Evolutionary conservation across 805 yeast species (phyloP).

Genomic region (Wickerhamiella brachini): DNA sequence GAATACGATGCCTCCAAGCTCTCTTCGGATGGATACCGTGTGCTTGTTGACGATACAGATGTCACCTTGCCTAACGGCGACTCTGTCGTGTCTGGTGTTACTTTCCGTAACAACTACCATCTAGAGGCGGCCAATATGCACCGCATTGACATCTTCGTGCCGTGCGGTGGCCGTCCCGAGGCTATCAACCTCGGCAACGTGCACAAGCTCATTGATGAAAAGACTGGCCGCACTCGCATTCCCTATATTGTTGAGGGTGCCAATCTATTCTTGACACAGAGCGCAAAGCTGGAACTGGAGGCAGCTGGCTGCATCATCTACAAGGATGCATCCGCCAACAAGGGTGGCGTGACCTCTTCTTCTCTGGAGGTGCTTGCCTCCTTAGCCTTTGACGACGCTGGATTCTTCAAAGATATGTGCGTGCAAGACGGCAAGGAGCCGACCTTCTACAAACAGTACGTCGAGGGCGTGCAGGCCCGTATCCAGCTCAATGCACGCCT

Average conservation of each 20-base stretch:
- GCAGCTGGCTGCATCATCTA: slow-evolving; percentile 74
- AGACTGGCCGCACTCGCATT: slow-evolving; percentile 54
- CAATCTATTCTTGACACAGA: slow-evolving; percentile 85
- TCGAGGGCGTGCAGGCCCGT: slow-evolving; percentile 63
- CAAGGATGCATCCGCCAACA: slow-evolving; percentile 94
- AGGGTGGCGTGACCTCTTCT: slow-evolving; percentile 97
- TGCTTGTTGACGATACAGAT: slow-evolving; percentile 76
- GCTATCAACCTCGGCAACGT: slow-evolving; percentile 85
- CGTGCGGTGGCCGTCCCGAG: slow-evolving; percentile 98
- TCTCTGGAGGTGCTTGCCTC: slow-evolving; percentile 93
- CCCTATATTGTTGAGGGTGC: slow-evolving; percentile 97
- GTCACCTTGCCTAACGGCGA: slow-evolving; percentile 64
- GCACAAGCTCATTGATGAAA: slow-evolving; percentile 53
- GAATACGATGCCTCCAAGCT: slow-evolving; percentile 54
- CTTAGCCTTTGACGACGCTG: slow-evolving; percentile 73
- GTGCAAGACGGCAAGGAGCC: slow-evolving; percentile 43
- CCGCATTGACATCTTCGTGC: slow-evolving; percentile 74
- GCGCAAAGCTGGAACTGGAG: slow-evolving; percentile 79
- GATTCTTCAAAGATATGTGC: slow-evolving; percentile 70
- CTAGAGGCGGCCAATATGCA: slow-evolving; percentile 51
- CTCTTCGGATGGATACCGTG: slow-evolving; percentile 62
- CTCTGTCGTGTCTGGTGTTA: slow-evolving; percentile 66
- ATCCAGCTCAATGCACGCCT: slow-evolving; percentile 64
- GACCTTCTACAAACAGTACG: slow-evolving; percentile 68
- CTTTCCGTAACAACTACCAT: slow-evolving; percentile 86